Evolutionary conservation across 2,329 filamentous ascomycete species (phyloP).

Genomic region (Aspergillus brunneoviolaceus): DNA sequence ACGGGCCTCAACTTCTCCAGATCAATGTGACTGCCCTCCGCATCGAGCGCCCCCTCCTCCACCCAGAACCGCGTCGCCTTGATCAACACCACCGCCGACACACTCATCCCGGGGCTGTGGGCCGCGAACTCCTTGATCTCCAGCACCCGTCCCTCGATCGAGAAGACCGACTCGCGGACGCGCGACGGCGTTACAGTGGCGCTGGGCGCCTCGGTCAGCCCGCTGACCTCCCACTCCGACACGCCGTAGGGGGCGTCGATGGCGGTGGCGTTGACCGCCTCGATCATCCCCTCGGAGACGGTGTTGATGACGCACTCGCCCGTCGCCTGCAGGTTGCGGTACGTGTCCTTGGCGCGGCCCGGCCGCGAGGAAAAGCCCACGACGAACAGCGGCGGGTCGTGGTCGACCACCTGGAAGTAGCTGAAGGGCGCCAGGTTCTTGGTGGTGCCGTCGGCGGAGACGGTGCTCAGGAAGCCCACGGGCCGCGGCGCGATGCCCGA

Average conservation of each 20-base stretch:
- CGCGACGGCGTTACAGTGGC: conserved; percentile 64
- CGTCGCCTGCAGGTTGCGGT: conserved; percentile 68
- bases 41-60: conserved; percentile 77
- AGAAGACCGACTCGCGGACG: conserved; percentile 79
- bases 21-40: conserved; percentile 70
- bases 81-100: conserved; percentile 69
- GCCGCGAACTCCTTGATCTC: conserved; percentile 73
- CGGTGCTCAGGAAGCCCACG: conserved; percentile 62
- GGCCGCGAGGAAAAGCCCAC: conserved; percentile 58
- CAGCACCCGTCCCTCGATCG: conserved; percentile 74
- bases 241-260: conserved; percentile 74
- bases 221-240: conserved; percentile 77
- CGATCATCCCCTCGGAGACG: conserved; percentile 76
- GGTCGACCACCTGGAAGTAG: conserved; percentile 76
- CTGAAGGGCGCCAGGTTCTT: conserved; percentile 79
- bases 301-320: conserved; percentile 82
- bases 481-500: conserved; percentile 76
- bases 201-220: conserved; percentile 67
- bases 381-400: conserved; percentile 83
- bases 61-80: conserved; percentile 86
- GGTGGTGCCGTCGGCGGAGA: conserved; percentile 58
- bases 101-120: conserved; percentile 67
- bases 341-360: conserved; percentile 68
- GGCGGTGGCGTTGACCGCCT: conserved; percentile 76
- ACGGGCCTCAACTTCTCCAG: conserved; percentile 73